A percentile compares a stretch with the other conserved stretches of the same genome.
Evolutionary conservation across 768 basidiomycete species (phyloP).

Genomic region (Trametes coccinea): DNA sequence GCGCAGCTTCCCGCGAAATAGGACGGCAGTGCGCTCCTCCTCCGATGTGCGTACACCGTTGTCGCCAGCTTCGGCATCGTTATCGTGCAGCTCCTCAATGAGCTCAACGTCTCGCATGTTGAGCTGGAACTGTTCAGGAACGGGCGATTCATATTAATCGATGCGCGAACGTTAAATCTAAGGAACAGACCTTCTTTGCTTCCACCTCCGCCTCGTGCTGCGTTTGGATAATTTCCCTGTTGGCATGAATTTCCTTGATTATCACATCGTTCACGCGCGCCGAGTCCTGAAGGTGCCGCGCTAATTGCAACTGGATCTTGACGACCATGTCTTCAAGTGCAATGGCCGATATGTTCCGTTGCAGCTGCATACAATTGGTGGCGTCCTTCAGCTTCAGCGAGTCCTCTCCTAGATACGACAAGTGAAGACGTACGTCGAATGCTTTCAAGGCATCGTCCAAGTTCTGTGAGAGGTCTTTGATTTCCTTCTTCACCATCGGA

Average conservation of each 20-base stretch:
- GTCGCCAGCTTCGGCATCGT: background rate
- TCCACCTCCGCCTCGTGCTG: background rate
- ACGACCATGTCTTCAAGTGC: background rate
- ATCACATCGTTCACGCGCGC: background rate
- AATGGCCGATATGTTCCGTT: background rate
- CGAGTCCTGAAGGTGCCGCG: background rate
- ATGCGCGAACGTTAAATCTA: background rate
- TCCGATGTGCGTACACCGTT: background rate
- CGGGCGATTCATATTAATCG: background rate
- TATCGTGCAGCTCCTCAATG: background rate
- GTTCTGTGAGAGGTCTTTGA: background rate
- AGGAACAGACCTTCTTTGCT: background rate
- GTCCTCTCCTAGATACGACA: no score
- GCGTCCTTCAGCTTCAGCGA: no score
- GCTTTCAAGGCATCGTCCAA: background rate
- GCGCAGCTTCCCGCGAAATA: background rate
- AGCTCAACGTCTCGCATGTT: background rate
- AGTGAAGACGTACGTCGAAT: background rate
- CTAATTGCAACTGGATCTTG: background rate
- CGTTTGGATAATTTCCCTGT: background rate
- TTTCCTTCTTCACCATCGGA: background rate
- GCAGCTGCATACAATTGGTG: no score
- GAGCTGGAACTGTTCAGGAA: background rate
- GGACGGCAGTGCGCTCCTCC: background rate
- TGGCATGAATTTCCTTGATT: background rate